Base-by-base conservation (phyloP, 257 asterid species). In the Scutellaria barbata region DNA sequence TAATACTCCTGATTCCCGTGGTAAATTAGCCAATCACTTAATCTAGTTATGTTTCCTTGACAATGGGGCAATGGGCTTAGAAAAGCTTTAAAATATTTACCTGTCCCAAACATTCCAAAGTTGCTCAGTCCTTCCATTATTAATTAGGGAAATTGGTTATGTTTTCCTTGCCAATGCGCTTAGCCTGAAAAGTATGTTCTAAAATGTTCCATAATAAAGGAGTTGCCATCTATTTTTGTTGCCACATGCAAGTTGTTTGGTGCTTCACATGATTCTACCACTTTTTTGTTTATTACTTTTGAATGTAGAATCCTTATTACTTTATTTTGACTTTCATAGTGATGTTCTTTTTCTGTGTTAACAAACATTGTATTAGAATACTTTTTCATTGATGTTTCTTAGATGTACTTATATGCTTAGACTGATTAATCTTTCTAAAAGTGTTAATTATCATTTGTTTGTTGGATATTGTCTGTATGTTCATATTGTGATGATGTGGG, bases 401-500 rank as follows among this genome's bases (percentile, higher is more conserved):
- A 45, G 64, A 25, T 72, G 64, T 13, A 45, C 22, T 65, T 30
- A 48, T 39, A 71, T 22, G 2, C 25, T 22, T 22, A 22, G 25
- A n/a, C n/a, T n/a, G n/a, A n/a, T n/a, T n/a, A n/a, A n/a, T 25
- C 30, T 25, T 25, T 25, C 30, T 25, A 25, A 25, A 25, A 25
- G 30, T 25, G 30, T 25, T 25, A 25, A 25, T 25, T 25, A 25
- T 25, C 30, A 25, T 25, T 39, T n/a, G 45, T 61, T 67, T 45
- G 52, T 63, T 68, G 69, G 63, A 33, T 53, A 55, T 30, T 68
- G 46, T 65, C 60, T 51, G 18, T 58, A 43, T 71, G 78, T 58
- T 20, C 74, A 69, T 71, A 55, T 58, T 47, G 14, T 76, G 84
- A 71, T 55, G 57, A 30, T 30, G 35, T 30, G 35, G 35, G 35